Conservation (phyloP, 108 stramenopile genomes). For the Hondaea fermentalgiana region DNA sequence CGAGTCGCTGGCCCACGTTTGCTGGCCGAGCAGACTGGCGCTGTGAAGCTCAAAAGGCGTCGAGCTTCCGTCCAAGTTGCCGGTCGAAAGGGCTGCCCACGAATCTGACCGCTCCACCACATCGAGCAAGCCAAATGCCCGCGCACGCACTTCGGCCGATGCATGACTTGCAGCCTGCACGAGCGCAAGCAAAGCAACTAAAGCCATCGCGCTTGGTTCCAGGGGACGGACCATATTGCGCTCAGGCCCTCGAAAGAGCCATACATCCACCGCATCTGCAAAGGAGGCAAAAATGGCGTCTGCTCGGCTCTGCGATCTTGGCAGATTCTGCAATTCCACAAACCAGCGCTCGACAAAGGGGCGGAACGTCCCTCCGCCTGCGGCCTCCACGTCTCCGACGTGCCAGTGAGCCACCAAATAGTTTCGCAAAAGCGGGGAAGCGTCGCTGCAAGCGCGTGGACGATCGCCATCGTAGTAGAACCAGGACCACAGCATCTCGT, state of each 20-base stretch:
- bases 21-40: neutral
- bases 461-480: neutral
- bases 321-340: neutral
- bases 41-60: neutral
- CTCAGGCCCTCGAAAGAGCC: neutral
- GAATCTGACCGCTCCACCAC: neutral
- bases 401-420: slow-evolving; percentile 1
- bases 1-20: neutral
- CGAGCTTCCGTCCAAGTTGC: neutral
- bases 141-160: neutral
- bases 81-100: neutral
- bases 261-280: neutral
- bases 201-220: neutral
- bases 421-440: neutral
- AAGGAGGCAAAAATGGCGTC: neutral
- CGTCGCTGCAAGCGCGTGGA: neutral
- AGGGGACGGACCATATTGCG: neutral
- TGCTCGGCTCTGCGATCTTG: neutral
- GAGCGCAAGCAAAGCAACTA: neutral
- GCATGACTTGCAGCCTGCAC: neutral
- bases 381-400: neutral
- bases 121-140: neutral
- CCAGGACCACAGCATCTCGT: slow-evolving; percentile 13
- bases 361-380: neutral
- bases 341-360: neutral